Base-by-base conservation (phyloP, 768 basidiomycete genomes). In the Podaxis pistillaris region DNA sequence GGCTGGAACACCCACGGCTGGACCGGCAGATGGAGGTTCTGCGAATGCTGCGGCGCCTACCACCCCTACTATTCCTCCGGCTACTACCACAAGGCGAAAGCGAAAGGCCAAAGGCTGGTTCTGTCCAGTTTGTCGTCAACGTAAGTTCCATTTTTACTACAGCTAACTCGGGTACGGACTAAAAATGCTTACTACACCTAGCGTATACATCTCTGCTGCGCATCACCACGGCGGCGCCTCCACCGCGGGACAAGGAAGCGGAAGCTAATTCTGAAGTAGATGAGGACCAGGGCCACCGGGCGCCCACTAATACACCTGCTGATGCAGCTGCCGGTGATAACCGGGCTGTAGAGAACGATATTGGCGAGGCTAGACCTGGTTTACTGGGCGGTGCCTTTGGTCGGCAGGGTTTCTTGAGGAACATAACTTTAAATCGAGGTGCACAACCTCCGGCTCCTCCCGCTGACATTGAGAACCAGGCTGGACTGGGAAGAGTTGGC, bases 51-150 rank as follows among this genome's bases (percentile, higher is more conserved):
- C 75, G 1, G 71, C 75, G 11, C 68, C 71, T n/a, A 68, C 71
- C 4, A 70, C 70, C 2, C 63, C 65, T n/a, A 68, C 70, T 17
- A 68, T 65, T 36, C 33, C 70, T 3, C 59, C 76, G 11, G 66
- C 75, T 33, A 74, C 79, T 15, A 78, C 80, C 61, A 74, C 82
- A 4, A 81, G 93, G 64, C 81, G 94, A 71, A 96, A 94, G 80
- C 83, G 94, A 67, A 96, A 93, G 78, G 91, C 93, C 0, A 98
- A 98, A 75, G 95, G 95, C 4, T 98, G 95, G 95, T 93, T 91
- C 82, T 98, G 95, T 72, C 95, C 95, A 30, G 93, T 98, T 54
- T 96, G 95, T 74, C 85, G 95, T 67, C 94, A 95, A 81, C 94
- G 93, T 95, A 71, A 74, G 92, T 83, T 26, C 47, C 51, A 26